phyloP scores from a whole-genome alignment of 768 basidiomycete genomes.

The Rhizopogon rudus region DNA sequence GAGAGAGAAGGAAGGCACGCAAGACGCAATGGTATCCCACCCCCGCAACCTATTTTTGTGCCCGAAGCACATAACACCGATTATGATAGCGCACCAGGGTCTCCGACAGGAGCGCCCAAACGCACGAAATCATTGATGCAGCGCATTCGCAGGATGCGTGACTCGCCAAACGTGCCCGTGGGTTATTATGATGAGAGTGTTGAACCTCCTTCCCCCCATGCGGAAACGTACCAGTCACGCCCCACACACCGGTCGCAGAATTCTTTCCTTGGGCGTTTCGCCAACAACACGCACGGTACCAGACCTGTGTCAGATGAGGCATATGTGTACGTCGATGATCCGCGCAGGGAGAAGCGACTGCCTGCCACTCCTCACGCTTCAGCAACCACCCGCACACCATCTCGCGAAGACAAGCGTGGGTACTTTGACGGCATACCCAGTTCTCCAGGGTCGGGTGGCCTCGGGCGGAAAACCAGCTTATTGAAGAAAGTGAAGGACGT shows the following conservation, averaged over 20 bases:
- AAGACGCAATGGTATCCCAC: conserved; percentile 59
- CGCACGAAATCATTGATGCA: conserved; percentile 84
- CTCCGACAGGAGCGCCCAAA: conserved; percentile 49
- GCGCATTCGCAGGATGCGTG: conserved; percentile 85
- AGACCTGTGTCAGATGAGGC: conserved; percentile 39
- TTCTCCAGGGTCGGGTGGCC: conserved; percentile 35
- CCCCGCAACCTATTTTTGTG: conserved; percentile 80
- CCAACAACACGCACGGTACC: conserved; percentile 25
- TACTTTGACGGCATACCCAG: conserved; percentile 45
- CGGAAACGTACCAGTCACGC: conserved; percentile 32
- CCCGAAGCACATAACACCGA: conserved; percentile 43
- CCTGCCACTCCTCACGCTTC: conserved; percentile 36
- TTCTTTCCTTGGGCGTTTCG: conserved; percentile 75
- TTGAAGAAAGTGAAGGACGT: conserved; percentile 77
- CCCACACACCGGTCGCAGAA: conserved; percentile 72
- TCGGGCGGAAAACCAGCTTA: conserved; percentile 72
- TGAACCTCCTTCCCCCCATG: conserved; percentile 41
- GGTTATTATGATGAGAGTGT: conserved; percentile 34
- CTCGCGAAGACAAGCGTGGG: conserved; percentile 28
- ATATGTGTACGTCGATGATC: conserved; percentile 61
- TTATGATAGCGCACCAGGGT: conserved; percentile 32
- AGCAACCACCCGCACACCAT: conserved; percentile 16
- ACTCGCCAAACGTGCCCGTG: conserved; percentile 80
- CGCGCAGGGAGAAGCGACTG: conserved; percentile 49
- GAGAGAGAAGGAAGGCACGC: conserved; percentile 27